Evolutionary conservation across 345 rosid species (phyloP), one percentile per base, ranked within the genome.

Genomic region (Populus tremula): DNA sequence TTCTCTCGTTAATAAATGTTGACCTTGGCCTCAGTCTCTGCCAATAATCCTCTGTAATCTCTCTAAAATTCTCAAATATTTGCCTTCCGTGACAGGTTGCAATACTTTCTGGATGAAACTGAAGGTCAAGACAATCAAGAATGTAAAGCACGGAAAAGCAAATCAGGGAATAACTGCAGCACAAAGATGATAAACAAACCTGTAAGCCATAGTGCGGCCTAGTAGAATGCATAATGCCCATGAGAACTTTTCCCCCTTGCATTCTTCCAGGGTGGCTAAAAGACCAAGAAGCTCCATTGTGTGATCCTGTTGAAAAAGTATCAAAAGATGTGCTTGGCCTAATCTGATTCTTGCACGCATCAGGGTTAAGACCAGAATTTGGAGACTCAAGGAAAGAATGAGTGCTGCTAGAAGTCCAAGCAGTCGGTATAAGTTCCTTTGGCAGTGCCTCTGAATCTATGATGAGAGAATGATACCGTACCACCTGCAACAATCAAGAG

Each of bases 31-130:
- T 47, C 18, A 12, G 50, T 74, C 75, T 83, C 78, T 77, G 77
- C 99, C 98, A 93, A 84, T 90, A 90, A 75, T 91, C 91, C 74
- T 82, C 84, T 16, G 99, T 95, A 71, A 92, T 85, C 74, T 83
- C 86, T 86, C 89, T 89, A 67, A 95, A 95, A 86, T 95, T 95
- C 78, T 86, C 83, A 76, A 95, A 92, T 73, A 95, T 81, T 79
- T 87, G 89, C 76, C 87, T 92, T 68, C 99, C 97, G 68, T 92
- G 82, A 71, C 82, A 79, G 64, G 98, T 95, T 36, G 98, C 99
- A 83, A 95, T 87, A 84, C 99, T 95, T 83, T 93, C 98, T 16
- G 98, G 98, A 84, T 95, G 98, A 91, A 95, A 95, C 98, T 95
- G 88, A 65, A 72, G 69, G 61, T 16, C 62, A 47, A 71, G 74